Evolutionary conservation across 495 filamentous ascomycete genomes (phyloP), one percentile per base, ranked within the genome.

Genomic region (Xylaria sp.): DNA sequence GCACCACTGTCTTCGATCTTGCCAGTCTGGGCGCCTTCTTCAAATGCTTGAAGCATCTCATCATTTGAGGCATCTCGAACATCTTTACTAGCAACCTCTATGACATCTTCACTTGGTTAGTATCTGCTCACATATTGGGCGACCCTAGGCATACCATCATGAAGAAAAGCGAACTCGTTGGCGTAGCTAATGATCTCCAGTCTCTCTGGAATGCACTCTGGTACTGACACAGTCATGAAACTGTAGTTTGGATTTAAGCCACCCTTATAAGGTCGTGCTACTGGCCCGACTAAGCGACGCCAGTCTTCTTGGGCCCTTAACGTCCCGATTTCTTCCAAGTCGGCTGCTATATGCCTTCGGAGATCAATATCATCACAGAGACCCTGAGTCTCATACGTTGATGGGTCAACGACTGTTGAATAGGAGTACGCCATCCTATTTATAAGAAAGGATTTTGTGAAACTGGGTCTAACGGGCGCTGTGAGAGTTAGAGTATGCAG

Each of bases 101-200:
- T 58, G 29, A 58, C 55, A 33, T 58, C 55, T 58, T 58, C 31
- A 17, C 29, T 19, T 9, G 19, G 17, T 48, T 48, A 48, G 44
- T 48, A 19, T n/a, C 19, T 21, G 0, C 17, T n/a, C 17, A n/a
- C 19, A 6, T 48, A 48, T 19, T 48, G 7, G 5, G 17, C 19
- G 6, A 48, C 44, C 19, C 14, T 5, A 21, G 44, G 6, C 59
- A 31, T 62, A 84, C 80, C 83, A 69, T 85, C 82, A 68, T 85
- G 74, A 2, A 85, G 67, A 64, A 82, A 84, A 9, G 75, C 81
- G 62, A 81, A 81, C 59, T 86, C 84, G 55, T 80, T 81, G 8
- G 79, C 78, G 71, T 85, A 85, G 5, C 75, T 74, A n/a, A 83
- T 68, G 19, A 82, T 72, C 71, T 84, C 81, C 1, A 85, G 71